Conservation (phyloP, 2,329 filamentous ascomycete species). For the Cyphellophora attinorum region DNA sequence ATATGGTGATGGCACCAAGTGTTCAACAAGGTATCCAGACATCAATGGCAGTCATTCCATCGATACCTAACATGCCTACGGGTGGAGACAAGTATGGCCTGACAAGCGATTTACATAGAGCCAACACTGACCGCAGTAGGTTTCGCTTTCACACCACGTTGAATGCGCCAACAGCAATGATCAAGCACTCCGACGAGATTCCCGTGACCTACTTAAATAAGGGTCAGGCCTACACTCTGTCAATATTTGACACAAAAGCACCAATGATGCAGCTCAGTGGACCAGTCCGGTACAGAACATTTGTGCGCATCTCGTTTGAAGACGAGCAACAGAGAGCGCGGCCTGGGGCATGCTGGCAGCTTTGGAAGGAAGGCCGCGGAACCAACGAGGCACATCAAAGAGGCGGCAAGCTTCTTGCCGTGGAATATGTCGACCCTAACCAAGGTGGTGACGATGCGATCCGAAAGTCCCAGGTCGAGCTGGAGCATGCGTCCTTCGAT, state of each 20-base stretch:
- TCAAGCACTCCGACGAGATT: slow-evolving; percentile 79
- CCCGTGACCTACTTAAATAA: slow-evolving; percentile 98
- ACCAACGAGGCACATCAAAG: slow-evolving; percentile 90
- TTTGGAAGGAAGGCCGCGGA: slow-evolving; percentile 96
- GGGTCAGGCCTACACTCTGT: slow-evolving; percentile 84
- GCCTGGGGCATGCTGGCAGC: slow-evolving; percentile 74
- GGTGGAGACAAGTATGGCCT: slow-evolving; percentile 47
- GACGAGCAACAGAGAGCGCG: slow-evolving; percentile 86
- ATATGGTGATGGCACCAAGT: slow-evolving; percentile 10
- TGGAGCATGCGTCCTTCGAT: slow-evolving; percentile 77
- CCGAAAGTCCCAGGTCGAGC: slow-evolving; percentile 53
- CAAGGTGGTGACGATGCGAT: slow-evolving; percentile 47
- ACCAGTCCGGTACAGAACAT: slow-evolving; percentile 68
- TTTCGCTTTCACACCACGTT: slow-evolving; percentile 86
- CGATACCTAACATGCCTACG: slow-evolving; percentile 19
- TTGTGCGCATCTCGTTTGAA: slow-evolving; percentile 91
- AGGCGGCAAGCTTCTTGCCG: slow-evolving; percentile 83
- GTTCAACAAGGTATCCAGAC: slow-evolving; percentile 20
- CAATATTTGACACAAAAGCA: slow-evolving; percentile 67
- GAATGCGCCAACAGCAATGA: slow-evolving; percentile 94
- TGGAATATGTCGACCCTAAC: slow-evolving; percentile 74
- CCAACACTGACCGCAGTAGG: slow-evolving; percentile 31
- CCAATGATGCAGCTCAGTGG: slow-evolving; percentile 49
- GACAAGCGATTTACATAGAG: slow-evolving; percentile 1
- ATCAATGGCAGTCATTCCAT: no score